These are phyloP conservation scores for Fagopyrum tataricum DNA, from an alignment of 148 eudicot species.

Conservation along the genomic window DNA sequence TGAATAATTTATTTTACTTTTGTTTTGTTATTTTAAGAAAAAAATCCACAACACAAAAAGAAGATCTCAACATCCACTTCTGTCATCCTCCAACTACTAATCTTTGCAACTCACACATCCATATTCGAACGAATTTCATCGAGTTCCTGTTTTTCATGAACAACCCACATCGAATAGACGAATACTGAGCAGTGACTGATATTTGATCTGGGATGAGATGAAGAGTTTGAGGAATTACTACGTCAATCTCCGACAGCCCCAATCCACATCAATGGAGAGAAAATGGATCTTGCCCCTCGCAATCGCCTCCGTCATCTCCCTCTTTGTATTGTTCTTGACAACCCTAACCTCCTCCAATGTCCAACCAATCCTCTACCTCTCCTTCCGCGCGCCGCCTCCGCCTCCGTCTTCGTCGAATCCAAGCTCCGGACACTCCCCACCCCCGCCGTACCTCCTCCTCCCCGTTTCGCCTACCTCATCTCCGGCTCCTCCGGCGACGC, in stretches of 20 bases:
- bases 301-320: constrained; percentile 43
- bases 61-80: no score
- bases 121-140: no score
- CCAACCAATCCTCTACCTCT: constrained; percentile 26
- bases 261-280: constrained; percentile 25
- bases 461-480: constrained; percentile 74
- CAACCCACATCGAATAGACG: no score
- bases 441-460: constrained; percentile 43
- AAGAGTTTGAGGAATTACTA: constrained; percentile 54
- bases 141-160: no score
- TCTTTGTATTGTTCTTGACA: constrained; percentile 46
- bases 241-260: constrained; percentile 36
- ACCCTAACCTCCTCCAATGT: constrained; percentile 44
- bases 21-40: no score
- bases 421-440: constrained; percentile 51
- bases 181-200: no score
- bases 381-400: constrained; percentile 23
- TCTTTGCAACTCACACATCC: no score
- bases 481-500: constrained; percentile 81
- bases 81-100: no score
- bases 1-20: no score
- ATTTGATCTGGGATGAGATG: constrained; percentile 24
- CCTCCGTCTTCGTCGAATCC: constrained; percentile 59
- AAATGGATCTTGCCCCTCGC: constrained; percentile 76
- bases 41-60: no score